These are phyloP conservation scores for Diaporthe nobilis DNA, from an alignment of 2,329 filamentous ascomycete species.

Conservation along the genomic window DNA sequence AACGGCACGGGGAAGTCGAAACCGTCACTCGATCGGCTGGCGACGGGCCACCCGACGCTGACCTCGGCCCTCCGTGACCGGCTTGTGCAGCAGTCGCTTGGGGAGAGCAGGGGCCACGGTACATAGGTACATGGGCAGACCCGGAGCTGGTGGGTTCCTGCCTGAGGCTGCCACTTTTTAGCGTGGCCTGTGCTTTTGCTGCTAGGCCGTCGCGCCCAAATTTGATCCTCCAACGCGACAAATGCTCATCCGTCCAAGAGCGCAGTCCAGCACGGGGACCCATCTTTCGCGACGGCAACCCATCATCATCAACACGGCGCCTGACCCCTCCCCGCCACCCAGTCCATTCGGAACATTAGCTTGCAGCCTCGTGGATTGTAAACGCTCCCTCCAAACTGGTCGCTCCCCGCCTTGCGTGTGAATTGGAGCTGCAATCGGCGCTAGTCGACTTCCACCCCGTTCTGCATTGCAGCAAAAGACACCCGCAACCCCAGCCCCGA, in stretches of 20 bases:
- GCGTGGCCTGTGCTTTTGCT: conserved; percentile 31
- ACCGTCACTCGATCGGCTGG: conserved; percentile 39
- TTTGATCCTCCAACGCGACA: conserved; percentile 42
- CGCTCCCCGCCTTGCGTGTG: conserved; percentile 16
- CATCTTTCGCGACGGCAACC: conserved; percentile 40
- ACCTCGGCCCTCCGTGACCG: conserved; percentile 34
- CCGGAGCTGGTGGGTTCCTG: neutral
- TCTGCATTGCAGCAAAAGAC: conserved; percentile 21
- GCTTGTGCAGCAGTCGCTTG: neutral
- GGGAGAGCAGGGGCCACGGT: neutral
- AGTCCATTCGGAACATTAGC: neutral
- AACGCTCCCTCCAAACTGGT: neutral
- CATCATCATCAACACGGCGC: conserved; percentile 33
- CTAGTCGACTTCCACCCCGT: conserved; percentile 5
- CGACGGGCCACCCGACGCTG: conserved; percentile 35
- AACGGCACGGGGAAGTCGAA: conserved; percentile 26
- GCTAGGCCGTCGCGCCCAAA: conserved; percentile 36
- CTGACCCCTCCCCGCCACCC: conserved; percentile 23
- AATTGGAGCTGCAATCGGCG: conserved; percentile 38
- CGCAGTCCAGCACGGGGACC: conserved; percentile 37
- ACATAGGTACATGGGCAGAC: conserved; percentile 10
- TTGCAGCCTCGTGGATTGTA: conserved; percentile 14
- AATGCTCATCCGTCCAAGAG: conserved; percentile 32
- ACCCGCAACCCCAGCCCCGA: conserved; percentile 42
- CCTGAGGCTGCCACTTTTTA: conserved; percentile 40